A percentile compares a stretch with the other conserved stretches of the same genome.
Conservation (phyloP, 2,329 filamentous ascomycete genomes). For the Ophiosphaerella herpotricha region DNA sequence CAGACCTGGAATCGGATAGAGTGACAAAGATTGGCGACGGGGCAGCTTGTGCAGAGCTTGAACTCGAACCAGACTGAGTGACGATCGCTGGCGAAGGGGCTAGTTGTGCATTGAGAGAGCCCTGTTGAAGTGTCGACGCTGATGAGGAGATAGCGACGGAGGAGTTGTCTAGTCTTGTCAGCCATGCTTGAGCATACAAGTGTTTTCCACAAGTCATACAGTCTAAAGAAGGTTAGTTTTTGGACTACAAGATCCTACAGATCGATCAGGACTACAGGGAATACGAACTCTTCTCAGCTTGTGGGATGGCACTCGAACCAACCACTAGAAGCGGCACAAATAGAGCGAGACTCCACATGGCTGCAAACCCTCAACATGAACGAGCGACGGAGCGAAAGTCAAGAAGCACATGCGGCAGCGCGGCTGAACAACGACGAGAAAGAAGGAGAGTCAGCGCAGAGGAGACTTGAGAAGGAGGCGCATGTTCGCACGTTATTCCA, state of each 20-base stretch:
- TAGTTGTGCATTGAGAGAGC: slow-evolving; percentile 1
- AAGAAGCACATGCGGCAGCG: slow-evolving; percentile 12
- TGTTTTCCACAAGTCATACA: slow-evolving; percentile 15
- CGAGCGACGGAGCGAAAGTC: slow-evolving; percentile 26
- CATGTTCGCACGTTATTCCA: slow-evolving; percentile 10
- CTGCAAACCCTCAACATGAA: slow-evolving; percentile 20
- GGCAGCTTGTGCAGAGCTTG: not conserved
- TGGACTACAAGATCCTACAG: no score
- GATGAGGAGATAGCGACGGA: slow-evolving; percentile 2
- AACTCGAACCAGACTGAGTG: not conserved
- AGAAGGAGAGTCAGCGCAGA: slow-evolving; percentile 7
- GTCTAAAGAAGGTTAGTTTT: not conserved
- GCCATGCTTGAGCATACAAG: not conserved
- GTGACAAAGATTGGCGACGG: not conserved
- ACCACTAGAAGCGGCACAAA: slow-evolving; percentile 23
- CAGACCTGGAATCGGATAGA: not conserved
- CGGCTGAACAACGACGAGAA: not conserved
- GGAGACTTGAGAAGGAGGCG: not conserved
- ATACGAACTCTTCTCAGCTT: slow-evolving; percentile 23
- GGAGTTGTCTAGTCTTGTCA: slow-evolving; percentile 11
- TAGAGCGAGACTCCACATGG: slow-evolving; percentile 29
- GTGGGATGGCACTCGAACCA: slow-evolving; percentile 12
- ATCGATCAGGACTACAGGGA: not conserved
- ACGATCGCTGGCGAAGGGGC: slow-evolving; percentile 1
- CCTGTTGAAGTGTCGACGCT: slow-evolving; percentile 1